Conservation (phyloP, 805 yeast species). For the Wickerhamiella galacta region DNA sequence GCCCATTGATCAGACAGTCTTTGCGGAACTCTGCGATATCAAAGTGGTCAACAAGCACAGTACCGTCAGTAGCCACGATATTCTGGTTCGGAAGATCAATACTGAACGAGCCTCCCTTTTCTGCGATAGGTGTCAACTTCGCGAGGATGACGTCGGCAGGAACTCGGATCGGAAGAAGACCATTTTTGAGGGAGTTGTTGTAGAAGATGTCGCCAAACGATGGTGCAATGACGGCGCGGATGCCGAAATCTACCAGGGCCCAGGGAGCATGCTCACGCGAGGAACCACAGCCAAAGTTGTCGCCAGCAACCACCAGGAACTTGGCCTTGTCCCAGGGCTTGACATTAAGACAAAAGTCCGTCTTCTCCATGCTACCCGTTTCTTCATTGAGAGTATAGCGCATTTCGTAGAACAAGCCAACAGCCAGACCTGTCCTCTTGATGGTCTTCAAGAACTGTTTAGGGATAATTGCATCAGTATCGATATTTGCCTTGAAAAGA, state of each 20-base stretch:
- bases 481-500: conserved; percentile 84
- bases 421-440: conserved; percentile 83
- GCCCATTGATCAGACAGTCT: conserved; percentile 85
- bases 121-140: conserved; percentile 68
- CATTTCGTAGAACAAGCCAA: conserved; percentile 82
- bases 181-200: conserved; percentile 94
- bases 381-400: conserved; percentile 44
- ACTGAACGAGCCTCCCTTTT: conserved; percentile 49
- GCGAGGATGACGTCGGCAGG: conserved; percentile 55
- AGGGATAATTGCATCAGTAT: conserved; percentile 97
- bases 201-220: conserved; percentile 97
- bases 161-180: conserved; percentile 82
- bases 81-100: conserved; percentile 80
- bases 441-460: conserved; percentile 95
- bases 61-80: conserved; percentile 48
- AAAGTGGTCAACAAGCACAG: conserved; percentile 63
- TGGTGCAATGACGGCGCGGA: conserved; percentile 89
- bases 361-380: conserved; percentile 43
- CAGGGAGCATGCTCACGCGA: conserved; percentile 99
- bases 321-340: conserved; percentile 68
- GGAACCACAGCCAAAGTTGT: conserved; percentile 97
- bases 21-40: conserved; percentile 86
- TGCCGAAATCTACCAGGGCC: conserved; percentile 97
- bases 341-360: conserved; percentile 83
- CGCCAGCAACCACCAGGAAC: conserved; percentile 83